Percentiles rank a stretch among this genome's conserved stretches.
phyloP scores from a whole-genome alignment of 768 basidiomycete species.

The Candolleomyces aberdarensis region DNA sequence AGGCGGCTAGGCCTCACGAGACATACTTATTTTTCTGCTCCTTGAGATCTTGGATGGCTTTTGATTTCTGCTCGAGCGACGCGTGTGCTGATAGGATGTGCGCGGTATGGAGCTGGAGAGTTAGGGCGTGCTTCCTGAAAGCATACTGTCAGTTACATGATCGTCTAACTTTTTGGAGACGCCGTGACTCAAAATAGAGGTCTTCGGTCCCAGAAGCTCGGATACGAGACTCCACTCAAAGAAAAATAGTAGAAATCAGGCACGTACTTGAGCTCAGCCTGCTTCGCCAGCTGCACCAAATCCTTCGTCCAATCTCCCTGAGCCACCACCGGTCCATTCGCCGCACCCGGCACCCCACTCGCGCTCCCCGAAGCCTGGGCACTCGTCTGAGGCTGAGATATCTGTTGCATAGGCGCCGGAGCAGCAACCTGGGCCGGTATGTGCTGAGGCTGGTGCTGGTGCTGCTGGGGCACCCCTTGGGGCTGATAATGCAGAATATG shows the following conservation, averaged over 20 bases:
- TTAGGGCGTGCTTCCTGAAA: conserved; percentile 75
- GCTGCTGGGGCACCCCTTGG: conserved; percentile 22
- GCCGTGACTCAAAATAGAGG: too few species aligned
- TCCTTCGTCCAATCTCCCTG: conserved; percentile 87
- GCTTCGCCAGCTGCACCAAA: conserved; percentile 82
- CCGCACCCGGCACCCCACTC: conserved; percentile 2
- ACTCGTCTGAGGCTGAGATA: conserved; percentile 19
- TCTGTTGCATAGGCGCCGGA: conserved; percentile 1
- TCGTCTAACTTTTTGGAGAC: neutral
- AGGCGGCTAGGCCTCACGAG: neutral
- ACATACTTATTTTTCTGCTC: conserved; percentile 83
- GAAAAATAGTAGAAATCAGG: neutral
- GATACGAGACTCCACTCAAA: neutral
- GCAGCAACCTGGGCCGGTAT: neutral
- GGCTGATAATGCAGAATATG: conserved; percentile 32
- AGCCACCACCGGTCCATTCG: conserved; percentile 54
- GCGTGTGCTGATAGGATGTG: conserved; percentile 85
- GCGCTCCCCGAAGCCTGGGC: conserved; percentile 15
- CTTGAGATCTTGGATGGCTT: conserved; percentile 73
- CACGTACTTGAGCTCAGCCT: conserved; percentile 83
- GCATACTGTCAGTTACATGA: neutral
- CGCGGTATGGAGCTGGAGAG: conserved; percentile 81
- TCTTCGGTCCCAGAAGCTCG: neutral
- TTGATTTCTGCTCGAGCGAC: conserved; percentile 72
- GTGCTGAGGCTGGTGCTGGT: conserved; percentile 14